Base-by-base conservation (phyloP, 305 asterid species). In the Ajuga reptans region DNA sequence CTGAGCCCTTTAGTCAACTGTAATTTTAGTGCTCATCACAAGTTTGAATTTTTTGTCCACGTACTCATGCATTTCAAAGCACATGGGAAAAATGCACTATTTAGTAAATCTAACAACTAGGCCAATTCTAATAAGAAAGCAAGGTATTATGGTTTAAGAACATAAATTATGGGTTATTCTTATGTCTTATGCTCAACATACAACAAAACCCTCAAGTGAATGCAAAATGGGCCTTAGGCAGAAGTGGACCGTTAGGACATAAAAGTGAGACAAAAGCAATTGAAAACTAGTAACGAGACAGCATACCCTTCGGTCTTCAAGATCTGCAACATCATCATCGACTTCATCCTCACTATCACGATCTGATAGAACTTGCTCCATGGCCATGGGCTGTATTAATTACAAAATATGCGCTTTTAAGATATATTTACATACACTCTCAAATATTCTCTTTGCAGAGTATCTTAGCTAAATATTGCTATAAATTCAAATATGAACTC, bases 341-440 rank as follows among this genome's bases (percentile, higher is more conserved):
- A 94, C 98, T 84, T 94, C 99, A 81, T 91, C 99, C 84, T 94
- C 99, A 69, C 99, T 94, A 77, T 91, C 99, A 12, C 87, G 89
- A 71, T 91, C 99, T 24, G 97, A 87, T 58, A 94, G 50, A 68
- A 94, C 97, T 89, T 94, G 97, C 80, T 94, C 98, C 84, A 81
- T 64, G 68, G 95, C 92, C 99, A 94, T 94, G 65, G 97, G 98
- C 99, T 94, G 85, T 78, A 79, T 61, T 39, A 29, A 62, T 55
- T 60, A 64, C 65, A 56, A 77, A 59, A 69, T 9, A 33, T 46
- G 58, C 42, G 31, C 58, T 39, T 64, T 62, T 66, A 82, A 37
- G 72, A 79, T 56, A 64, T 37, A 70, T 69, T 14, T 75, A 54
- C 53, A 66, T 24, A 66, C 15, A 39, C 46, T 68, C 69, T 42